Base-by-base conservation (phyloP, 2,329 filamentous ascomycete species). In the Calonectria multiphialidica region DNA sequence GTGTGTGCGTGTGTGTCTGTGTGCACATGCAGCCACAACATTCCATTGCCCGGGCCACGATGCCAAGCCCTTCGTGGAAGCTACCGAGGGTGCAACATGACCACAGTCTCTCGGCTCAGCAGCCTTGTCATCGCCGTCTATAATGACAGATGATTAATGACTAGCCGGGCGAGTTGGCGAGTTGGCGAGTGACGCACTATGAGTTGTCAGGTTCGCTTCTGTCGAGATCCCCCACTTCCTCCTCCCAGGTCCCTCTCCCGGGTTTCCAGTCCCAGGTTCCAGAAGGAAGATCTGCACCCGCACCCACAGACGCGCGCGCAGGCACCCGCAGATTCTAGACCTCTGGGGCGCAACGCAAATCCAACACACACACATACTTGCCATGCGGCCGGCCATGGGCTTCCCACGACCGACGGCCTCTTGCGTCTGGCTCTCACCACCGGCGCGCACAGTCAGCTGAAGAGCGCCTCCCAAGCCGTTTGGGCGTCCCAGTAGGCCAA, bases 121-220 rank as follows among this genome's bases (percentile, higher is more conserved):
- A 50, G 28, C 40, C 45, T 21, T 42, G 33, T 50, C n/a, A 35
- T 49, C 49, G 50, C 16, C 18, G 40, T 55, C 47, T 33, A 55
- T 44, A 69, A 28, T 49, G 28, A 53, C 25, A 55, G 23, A 15
- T 67, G n/a, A 25, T 69, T 44, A 15, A 57, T 28, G 63, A 30
- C 35, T 28, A 33, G 55, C 35, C 35, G n/a, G n/a, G n/a, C n/a
- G n/a, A n/a, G n/a, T n/a, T 16, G 44, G n/a, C 33, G 25, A 33
- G 44, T n/a, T 6, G 35, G 45, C 44, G 53, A 25, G 47, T 23
- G 50, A 68, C 42, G 53, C 53, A 61, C 53, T 21, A 50, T 68
- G 66, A 62, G 66, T 30, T 62, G 66, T 62, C 66, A 68, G 30
- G 66, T 21, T 47, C 66, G 57, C 49, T 35, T 66, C 18, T 21